Percentiles rank a stretch among this genome's conserved stretches.
These are phyloP conservation scores for Diaporthe caulivora DNA, from an alignment of 2,329 filamentous ascomycete genomes.

Conservation along the genomic window DNA sequence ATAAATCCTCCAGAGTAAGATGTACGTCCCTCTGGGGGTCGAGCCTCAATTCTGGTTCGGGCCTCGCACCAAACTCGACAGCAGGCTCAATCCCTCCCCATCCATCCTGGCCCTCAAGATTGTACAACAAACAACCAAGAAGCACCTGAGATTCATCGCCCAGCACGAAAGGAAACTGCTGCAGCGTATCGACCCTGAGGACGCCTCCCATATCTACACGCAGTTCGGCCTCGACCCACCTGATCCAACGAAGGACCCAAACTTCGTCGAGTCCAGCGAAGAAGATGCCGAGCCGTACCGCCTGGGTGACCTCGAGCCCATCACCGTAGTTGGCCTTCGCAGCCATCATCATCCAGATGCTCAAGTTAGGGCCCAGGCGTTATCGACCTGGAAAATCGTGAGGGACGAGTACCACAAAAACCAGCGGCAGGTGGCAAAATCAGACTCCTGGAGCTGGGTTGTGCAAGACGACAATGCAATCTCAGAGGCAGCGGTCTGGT, in stretches of 20 bases:
- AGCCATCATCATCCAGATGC: slow-evolving; percentile 24
- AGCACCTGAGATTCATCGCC: slow-evolving; percentile 1
- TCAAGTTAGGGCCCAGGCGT: background rate
- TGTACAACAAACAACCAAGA: background rate
- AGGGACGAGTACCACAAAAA: background rate
- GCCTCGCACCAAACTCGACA: background rate
- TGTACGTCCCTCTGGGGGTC: slow-evolving; percentile 23
- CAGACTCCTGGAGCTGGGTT: background rate
- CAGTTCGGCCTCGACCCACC: background rate
- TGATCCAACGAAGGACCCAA: background rate
- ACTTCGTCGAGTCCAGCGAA: background rate
- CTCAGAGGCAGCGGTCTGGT: background rate
- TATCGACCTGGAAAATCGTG: background rate
- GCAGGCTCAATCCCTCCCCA: slow-evolving; percentile 4
- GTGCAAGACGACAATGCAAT: slow-evolving; percentile 5
- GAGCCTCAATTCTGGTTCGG: slow-evolving; percentile 4
- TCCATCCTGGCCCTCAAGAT: slow-evolving; percentile 20
- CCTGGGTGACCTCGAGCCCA: background rate
- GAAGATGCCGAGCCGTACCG: background rate
- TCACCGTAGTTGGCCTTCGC: slow-evolving; percentile 5
- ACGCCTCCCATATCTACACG: background rate
- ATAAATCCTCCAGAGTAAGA: background rate
- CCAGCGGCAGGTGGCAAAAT: background rate
- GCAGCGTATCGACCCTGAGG: background rate
- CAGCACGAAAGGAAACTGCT: slow-evolving; percentile 12